These are phyloP conservation scores for Tulasnella sp. DNA, from an alignment of 768 basidiomycete species.

Conservation along the genomic window DNA sequence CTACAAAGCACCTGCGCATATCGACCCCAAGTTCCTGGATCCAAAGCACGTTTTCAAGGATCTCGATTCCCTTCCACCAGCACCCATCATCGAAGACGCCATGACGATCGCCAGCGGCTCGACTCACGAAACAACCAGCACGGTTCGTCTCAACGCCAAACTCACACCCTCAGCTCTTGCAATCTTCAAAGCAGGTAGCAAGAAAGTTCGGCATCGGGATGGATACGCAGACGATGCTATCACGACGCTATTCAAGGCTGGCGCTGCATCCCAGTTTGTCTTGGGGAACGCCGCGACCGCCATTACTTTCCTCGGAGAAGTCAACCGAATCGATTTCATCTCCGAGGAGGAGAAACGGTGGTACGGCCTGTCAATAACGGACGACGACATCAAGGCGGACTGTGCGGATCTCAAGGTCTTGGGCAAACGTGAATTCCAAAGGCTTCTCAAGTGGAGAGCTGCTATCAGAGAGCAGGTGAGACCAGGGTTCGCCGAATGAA, in stretches of 20 bases:
- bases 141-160: neutral
- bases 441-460: conserved; percentile 84
- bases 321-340: conserved; percentile 71
- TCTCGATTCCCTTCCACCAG: conserved; percentile 44
- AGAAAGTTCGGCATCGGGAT: conserved; percentile 86
- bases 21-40: conserved; percentile 97
- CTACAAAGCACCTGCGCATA: conserved; percentile 89
- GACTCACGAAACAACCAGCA: conserved; percentile 7
- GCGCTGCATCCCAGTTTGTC: conserved; percentile 68
- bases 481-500: conserved; percentile 27
- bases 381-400: conserved; percentile 73
- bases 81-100: conserved; percentile 18
- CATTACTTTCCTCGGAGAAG: conserved; percentile 68
- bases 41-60: conserved; percentile 98
- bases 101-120: neutral
- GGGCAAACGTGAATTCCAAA: conserved; percentile 96
- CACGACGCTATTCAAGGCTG: conserved; percentile 78
- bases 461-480: conserved; percentile 80
- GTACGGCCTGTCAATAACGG: conserved; percentile 66
- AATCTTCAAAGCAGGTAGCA: conserved; percentile 89
- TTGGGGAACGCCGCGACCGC: conserved; percentile 54
- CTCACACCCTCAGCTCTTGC: conserved; percentile 41
- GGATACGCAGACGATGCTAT: conserved; percentile 89
- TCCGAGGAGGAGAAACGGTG: conserved; percentile 88
- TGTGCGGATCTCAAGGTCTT: conserved; percentile 92